Conservation (phyloP, 352 stramenopile genomes). For the Phytophthora sp. region DNA sequence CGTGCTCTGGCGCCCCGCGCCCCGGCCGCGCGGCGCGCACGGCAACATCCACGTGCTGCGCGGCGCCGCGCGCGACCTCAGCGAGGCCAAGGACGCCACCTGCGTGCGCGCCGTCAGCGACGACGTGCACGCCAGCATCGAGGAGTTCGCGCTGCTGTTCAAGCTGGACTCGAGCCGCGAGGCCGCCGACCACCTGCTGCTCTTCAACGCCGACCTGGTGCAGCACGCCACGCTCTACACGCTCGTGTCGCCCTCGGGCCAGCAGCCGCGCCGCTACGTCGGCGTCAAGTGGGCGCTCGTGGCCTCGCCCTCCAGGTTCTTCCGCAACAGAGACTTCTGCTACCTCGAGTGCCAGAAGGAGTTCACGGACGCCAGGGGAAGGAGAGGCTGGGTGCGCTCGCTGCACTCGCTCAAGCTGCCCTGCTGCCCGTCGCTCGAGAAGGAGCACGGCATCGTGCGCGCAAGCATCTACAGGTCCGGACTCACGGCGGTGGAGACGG, state of each 20-base stretch:
- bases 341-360: slow-evolving; percentile 89
- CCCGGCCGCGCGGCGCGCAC: slow-evolving; percentile 16
- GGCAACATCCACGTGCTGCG: slow-evolving; percentile 66
- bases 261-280: slow-evolving; percentile 77
- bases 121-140: slow-evolving; percentile 77
- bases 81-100: slow-evolving; percentile 47
- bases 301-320: slow-evolving; percentile 73
- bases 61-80: slow-evolving; percentile 46
- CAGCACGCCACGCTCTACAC: slow-evolving; percentile 79
- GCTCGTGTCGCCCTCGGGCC: slow-evolving; percentile 68
- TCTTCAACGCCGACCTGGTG: slow-evolving; percentile 81
- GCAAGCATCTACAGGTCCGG: slow-evolving; percentile 83
- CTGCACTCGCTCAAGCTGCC: slow-evolving; percentile 67
- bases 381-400: slow-evolving; percentile 60
- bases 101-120: slow-evolving; percentile 72
- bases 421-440: slow-evolving; percentile 57
- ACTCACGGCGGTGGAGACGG: slow-evolving; percentile 77
- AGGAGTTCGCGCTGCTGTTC: slow-evolving; percentile 86
- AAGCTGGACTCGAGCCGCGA: slow-evolving; percentile 76
- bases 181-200: slow-evolving; percentile 66
- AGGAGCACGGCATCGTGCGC: slow-evolving; percentile 68
- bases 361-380: slow-evolving; percentile 66
- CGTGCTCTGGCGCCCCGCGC: slow-evolving; percentile 67
- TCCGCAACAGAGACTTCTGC: slow-evolving; percentile 82
- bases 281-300: slow-evolving; percentile 85